phyloP scores from a whole-genome alignment of 306 rosid species.

The Medicago lupulina region DNA sequence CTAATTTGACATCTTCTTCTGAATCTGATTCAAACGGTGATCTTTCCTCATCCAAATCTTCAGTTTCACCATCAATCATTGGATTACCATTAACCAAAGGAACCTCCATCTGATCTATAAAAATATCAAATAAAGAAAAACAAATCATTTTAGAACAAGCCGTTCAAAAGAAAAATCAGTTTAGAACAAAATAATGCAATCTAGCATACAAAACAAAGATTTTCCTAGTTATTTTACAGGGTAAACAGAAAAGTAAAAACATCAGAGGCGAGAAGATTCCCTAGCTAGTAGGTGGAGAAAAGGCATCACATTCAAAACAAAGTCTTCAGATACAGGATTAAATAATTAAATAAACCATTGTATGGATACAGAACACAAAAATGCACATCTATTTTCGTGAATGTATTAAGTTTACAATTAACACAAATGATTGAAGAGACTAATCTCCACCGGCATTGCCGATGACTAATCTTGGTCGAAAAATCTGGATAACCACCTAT shows the following conservation, averaged over 20 bases:
- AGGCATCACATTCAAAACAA: neutral
- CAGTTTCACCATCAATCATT: constrained; percentile 34
- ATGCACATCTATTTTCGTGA: too few species aligned
- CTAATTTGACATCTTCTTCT: constrained; percentile 62
- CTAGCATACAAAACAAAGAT: neutral
- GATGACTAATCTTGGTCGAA: too few species aligned
- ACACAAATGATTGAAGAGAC: too few species aligned
- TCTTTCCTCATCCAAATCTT: constrained; percentile 41
- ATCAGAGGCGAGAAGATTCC: neutral
- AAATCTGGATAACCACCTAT: too few species aligned
- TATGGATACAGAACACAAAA: too few species aligned
- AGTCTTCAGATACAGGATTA: neutral
- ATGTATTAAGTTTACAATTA: too few species aligned
- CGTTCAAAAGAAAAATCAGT: neutral
- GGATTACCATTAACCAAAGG: constrained; percentile 44
- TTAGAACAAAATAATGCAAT: neutral
- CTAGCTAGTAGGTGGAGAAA: neutral
- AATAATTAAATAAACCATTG: neutral
- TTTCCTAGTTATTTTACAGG: neutral
- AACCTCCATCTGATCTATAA: constrained; percentile 59
- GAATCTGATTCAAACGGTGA: constrained; percentile 59
- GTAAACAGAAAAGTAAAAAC: neutral
- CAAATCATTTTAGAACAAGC: neutral
- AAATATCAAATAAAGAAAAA: neutral
- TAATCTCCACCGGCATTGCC: too few species aligned